Evolutionary conservation across 805 yeast genomes (phyloP), one percentile per base, ranked within the genome.

Genomic region (Zygosaccharomyces bisporus): DNA sequence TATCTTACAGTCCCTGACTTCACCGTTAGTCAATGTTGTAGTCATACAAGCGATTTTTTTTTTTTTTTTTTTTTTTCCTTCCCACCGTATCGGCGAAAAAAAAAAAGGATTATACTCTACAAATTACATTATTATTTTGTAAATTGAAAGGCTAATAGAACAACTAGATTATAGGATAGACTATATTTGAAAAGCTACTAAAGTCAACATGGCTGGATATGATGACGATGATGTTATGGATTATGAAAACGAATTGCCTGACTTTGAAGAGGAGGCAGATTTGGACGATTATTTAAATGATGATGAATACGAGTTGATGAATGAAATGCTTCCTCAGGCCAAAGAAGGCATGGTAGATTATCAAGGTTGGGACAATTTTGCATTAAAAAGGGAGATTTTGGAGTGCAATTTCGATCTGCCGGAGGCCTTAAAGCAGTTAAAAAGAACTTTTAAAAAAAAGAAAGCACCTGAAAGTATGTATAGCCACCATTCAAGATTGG

Each of bases 311-410:
- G 66, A 63, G 42, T 63, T 69, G 20, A 66, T 80, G 52, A 69
- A 72, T 48, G 71, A 66, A 2, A 43, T 66, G n/a, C 67, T 79
- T 31, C 82, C 83, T 2, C 38, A 54, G 17, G 61, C 75, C 17
- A 73, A 72, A 53, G 49, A 63, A 30, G 56, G 56, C 41, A 54
- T 75, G 43, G 63, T 54, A 23, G 62, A 67, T 14, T 77, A 74
- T 52, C 68, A 71, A 43, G 70, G 74, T 27, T 66, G 68, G 52
- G 57, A 54, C 16, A 72, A 77, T 30, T 44, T 65, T 10, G 70
- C 71, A 34, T 60, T 80, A 43, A 80, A 80, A 56, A 74, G 76
- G 54, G 70, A 76, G 1, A 66, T 80, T 5, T 78, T 76, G 64
- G 73, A 67, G 53, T 73, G 74, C 47, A 74, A 76, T 54, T 80